Percentiles rank a stretch among this genome's conserved stretches.
Conservation (phyloP, 1,284 basidiomycete species). For the Coniferiporia sulphurascens region DNA sequence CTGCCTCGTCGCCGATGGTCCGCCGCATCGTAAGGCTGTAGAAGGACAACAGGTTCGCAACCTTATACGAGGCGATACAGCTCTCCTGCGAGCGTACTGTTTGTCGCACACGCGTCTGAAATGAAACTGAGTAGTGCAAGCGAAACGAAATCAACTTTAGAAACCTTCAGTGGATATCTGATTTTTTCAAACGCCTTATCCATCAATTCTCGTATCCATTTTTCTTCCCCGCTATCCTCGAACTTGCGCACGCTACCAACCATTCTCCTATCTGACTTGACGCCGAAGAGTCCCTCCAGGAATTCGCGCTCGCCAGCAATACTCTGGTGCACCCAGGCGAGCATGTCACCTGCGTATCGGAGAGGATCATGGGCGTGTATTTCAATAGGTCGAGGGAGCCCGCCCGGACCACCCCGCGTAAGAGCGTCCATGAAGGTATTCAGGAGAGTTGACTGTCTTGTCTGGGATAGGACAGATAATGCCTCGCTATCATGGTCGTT, state of each 20-base stretch:
- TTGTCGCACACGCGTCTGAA: conserved; percentile 81
- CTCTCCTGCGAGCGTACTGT: conserved; percentile 92
- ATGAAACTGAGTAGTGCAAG: not conserved
- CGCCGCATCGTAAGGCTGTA: conserved; percentile 90
- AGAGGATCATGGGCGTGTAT: conserved; percentile 95
- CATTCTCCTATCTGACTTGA: conserved; percentile 64
- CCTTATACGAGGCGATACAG: conserved; percentile 85
- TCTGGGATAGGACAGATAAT: conserved; percentile 71
- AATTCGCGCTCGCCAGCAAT: conserved; percentile 95
- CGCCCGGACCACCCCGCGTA: conserved; percentile 84
- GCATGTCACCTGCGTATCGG: conserved; percentile 96
- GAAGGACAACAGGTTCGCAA: conserved; percentile 92
- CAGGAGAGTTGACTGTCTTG: conserved; percentile 77
- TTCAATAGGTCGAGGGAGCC: conserved; percentile 90
- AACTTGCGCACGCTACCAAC: conserved; percentile 69
- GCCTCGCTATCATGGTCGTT: conserved; percentile 55
- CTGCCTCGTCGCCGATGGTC: conserved; percentile 80
- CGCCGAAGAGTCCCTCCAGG: conserved; percentile 77
- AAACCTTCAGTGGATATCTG: conserved; percentile 80
- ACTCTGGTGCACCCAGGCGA: conserved; percentile 97
- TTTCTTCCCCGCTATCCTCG: conserved; percentile 54
- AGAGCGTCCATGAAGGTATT: conserved; percentile 82
- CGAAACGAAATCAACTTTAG: not conserved
- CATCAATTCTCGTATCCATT: conserved; percentile 78
- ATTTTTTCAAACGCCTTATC: conserved; percentile 82